Conservation (phyloP, 139 green algal species). For the Tetraselmis chui region DNA sequence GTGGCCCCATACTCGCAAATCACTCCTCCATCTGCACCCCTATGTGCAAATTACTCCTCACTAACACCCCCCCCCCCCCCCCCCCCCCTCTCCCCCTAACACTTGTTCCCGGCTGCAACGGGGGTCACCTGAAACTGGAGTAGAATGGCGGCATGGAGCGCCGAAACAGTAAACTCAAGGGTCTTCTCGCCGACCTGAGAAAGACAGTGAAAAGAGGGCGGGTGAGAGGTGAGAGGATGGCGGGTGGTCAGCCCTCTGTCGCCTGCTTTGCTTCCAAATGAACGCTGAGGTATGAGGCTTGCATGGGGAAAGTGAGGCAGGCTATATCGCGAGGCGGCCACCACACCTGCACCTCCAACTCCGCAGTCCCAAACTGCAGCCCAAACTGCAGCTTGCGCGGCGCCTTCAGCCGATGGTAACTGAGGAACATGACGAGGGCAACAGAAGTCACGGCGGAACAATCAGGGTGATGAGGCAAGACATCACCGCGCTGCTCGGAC, state of each 20-base stretch:
- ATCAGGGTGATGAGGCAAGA: no score
- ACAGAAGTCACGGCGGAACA: no score
- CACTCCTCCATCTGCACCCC: no score
- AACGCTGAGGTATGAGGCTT: no score
- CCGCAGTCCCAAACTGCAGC: constrained; percentile 62
- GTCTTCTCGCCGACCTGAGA: constrained; percentile 11
- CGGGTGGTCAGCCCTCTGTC: neutral
- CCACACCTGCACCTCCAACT: constrained; percentile 52
- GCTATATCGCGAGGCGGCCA: no score
- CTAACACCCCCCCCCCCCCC: no score
- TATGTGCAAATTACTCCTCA: no score
- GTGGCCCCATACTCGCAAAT: no score
- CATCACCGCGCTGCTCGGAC: no score
- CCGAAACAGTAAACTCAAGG: constrained; percentile 46
- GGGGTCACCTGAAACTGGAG: constrained; percentile 54
- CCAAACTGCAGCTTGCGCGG: constrained; percentile 84
- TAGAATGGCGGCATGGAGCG: constrained; percentile 72
- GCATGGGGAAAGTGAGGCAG: no score
- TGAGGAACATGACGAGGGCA: neutral
- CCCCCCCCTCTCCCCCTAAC: constrained; percentile 11
- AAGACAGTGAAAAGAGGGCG: neutral
- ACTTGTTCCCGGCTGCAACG: no score
- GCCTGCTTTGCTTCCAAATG: neutral
- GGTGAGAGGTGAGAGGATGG: neutral
- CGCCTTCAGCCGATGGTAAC: constrained; percentile 71